Evolutionary conservation across 23 red algal genomes (phyloP).

Genomic region (Agarophyton chilense): DNA sequence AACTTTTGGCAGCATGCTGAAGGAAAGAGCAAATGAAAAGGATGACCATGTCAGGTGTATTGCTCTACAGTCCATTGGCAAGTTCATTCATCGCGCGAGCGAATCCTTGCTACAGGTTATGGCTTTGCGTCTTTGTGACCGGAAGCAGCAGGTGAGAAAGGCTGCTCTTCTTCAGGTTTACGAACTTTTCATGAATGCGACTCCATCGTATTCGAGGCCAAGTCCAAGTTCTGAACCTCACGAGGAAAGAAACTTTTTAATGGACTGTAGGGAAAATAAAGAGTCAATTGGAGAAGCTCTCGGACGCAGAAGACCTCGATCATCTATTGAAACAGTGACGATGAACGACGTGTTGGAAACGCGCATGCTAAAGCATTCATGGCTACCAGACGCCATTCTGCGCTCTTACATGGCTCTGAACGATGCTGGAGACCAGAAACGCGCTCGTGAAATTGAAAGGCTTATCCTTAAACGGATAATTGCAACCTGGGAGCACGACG

Average conservation of each 20-base stretch:
- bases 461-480: too few relatives aligned
- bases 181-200: background rate
- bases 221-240: background rate
- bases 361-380: constrained; percentile 2
- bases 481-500: too few relatives aligned
- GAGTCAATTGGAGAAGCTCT: background rate
- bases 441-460: constrained; percentile 11
- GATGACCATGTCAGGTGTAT: constrained; percentile 47
- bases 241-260: background rate
- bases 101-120: too few relatives aligned
- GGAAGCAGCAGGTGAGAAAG: constrained; percentile 21
- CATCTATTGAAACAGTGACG: background rate
- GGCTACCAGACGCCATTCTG: constrained; percentile 36
- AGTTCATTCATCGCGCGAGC: constrained; percentile 18
- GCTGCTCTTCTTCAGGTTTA: constrained; percentile 23
- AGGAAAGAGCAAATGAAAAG: constrained; percentile 39
- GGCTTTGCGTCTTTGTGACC: too few relatives aligned
- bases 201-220: background rate
- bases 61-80: constrained; percentile 27
- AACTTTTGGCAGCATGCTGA: constrained; percentile 15
- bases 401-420: constrained; percentile 6
- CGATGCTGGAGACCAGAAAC: constrained; percentile 16
- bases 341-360: constrained; percentile 6
- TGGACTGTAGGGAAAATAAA: background rate
- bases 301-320: background rate